Evolutionary conservation across 441 rosid genomes (phyloP).

Genomic region (Jatropha podagrica): DNA sequence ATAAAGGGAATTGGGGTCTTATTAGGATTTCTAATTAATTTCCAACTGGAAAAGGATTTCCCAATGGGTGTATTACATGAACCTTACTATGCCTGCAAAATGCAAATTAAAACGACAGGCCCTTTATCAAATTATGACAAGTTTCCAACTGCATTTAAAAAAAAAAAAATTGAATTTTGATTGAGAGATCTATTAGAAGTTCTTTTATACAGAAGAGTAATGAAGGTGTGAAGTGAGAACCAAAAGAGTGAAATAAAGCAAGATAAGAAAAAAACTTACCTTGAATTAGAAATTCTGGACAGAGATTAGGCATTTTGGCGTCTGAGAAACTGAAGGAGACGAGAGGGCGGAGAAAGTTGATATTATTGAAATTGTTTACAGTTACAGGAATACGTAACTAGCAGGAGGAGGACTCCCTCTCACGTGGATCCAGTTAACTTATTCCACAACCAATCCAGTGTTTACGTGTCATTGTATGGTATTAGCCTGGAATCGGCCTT

Average conservation of each 20-base stretch:
- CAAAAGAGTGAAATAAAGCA: neutral
- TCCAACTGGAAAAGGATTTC: neutral
- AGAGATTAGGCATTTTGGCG: neutral
- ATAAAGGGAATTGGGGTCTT: neutral
- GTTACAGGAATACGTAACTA: neutral
- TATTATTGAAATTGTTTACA: neutral
- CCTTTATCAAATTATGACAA: constrained; percentile 4
- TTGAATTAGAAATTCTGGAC: neutral
- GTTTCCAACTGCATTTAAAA: neutral
- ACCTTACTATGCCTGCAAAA: constrained; percentile 24
- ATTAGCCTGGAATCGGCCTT: too few relatives aligned
- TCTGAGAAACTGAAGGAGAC: neutral
- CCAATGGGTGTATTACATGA: neutral
- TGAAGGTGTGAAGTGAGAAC: neutral
- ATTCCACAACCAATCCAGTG: too few relatives aligned
- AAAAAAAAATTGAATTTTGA: neutral
- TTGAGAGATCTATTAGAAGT: neutral
- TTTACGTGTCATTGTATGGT: too few relatives aligned
- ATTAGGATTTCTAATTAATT: neutral
- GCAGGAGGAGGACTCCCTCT: neutral
- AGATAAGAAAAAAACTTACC: neutral
- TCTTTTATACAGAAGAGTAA: neutral
- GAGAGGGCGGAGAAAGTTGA: neutral
- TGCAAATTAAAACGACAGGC: neutral
- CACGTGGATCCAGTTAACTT: neutral